Base-by-base conservation (phyloP, 2,329 filamentous ascomycete species). In the Fusarium sp. region DNA sequence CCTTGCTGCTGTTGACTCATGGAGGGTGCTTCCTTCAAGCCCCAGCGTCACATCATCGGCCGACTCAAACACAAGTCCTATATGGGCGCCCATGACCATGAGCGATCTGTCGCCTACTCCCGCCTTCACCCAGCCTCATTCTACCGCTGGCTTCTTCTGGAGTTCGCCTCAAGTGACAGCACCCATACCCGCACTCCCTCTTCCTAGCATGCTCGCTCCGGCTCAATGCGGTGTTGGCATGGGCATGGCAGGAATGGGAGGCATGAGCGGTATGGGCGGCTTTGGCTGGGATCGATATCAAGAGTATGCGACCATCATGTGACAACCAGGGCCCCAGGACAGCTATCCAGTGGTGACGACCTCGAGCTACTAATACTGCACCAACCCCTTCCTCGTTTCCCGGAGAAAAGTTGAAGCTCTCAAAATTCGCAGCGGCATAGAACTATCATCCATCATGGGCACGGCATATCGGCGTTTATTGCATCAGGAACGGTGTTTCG, bases 1-100 rank as follows among this genome's bases (percentile, higher is more conserved):
- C 40, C 81, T 93, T 66, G 86, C 91, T 41, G 87, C 70, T 21
- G 88, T 97, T 61, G 94, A 98, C 64, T 86, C 92, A 57, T 98
- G 95, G 95, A 93, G 91, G 79, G 89, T 97, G 71, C 84, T 97
- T 55, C 92, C 94, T 45, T 97, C 95, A 54, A 97, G 93, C 75
- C 92, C 94, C 50, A 93, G 90, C 78, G 88, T 92, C 51, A 88
- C 91, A 39, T 90, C 91, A 9, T 91, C 90, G 54, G 86, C 85
- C 76, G 93, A 96, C 76, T 90, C 89, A 36, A 75, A 87, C 74
- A 85, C 87, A 73, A 85, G 88, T 58, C 87, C 89, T 50, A 87
- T 95, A 78, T 97, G 94, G 94, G 87, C 90, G 64, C 90, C 87
- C 76, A 90, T 97, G 83, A 86, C 85, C 75, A 84, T 96, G 81